Conservation (phyloP, 2,329 filamentous ascomycete genomes). For the Arthrobotrys entomopaga region DNA sequence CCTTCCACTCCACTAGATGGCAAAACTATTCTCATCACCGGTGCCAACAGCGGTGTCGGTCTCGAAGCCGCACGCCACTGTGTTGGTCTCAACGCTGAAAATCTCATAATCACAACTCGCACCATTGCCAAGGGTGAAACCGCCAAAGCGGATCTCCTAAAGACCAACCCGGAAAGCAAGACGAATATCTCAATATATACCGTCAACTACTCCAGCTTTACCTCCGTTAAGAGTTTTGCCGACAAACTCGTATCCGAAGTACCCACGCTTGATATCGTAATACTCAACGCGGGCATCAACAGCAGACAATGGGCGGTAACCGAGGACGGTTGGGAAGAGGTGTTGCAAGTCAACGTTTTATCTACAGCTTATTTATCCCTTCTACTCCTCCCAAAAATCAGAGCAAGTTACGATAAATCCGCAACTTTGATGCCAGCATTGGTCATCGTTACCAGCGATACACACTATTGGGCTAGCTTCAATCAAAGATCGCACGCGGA, state of each 20-base stretch:
- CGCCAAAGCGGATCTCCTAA: conserved; percentile 62
- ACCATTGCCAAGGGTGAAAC: conserved; percentile 63
- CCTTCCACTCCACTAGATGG: conserved; percentile 42
- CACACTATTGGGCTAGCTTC: conserved; percentile 60
- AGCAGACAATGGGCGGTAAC: conserved; percentile 40
- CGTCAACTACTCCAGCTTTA: conserved; percentile 65
- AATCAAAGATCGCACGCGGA: conserved; percentile 27
- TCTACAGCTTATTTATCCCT: conserved; percentile 69
- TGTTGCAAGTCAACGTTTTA: conserved; percentile 70
- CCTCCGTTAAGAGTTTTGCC: conserved; percentile 64
- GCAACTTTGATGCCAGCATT: conserved; percentile 60
- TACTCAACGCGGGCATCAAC: conserved; percentile 49
- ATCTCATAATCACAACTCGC: conserved; percentile 64
- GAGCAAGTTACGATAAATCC: conserved; percentile 58
- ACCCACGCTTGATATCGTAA: conserved; percentile 62
- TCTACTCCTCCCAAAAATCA: conserved; percentile 65
- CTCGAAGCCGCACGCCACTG: conserved; percentile 63
- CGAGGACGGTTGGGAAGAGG: conserved; percentile 66
- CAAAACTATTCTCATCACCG: conserved; percentile 62
- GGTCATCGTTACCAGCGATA: conserved; percentile 63
- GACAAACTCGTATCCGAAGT: conserved; percentile 61
- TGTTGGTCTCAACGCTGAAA: conserved; percentile 60
- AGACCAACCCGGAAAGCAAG: conserved; percentile 39
- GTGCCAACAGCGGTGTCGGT: conserved; percentile 64
- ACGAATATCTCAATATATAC: conserved; percentile 57